phyloP scores from a whole-genome alignment of 176 grass and related monocot genomes.

The Themeda triandra region DNA sequence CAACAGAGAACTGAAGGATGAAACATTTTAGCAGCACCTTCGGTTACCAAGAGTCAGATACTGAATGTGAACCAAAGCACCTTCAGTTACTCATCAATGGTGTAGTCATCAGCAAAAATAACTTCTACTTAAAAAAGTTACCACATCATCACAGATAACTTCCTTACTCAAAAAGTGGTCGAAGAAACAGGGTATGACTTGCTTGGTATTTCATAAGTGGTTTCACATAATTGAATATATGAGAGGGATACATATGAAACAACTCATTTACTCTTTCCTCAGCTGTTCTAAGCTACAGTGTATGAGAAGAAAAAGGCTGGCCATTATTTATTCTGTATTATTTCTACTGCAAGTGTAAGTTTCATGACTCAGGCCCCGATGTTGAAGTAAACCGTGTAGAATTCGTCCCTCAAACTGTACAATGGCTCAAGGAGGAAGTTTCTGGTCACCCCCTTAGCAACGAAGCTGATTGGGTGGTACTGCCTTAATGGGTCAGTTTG shows the following conservation, averaged over 20 bases:
- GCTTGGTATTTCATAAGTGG: not conserved
- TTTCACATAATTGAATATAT: not conserved
- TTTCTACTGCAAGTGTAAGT: constrained; percentile 16
- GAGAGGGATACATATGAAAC: constrained; percentile 1
- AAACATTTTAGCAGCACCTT: constrained; percentile 5
- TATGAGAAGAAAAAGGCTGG: not conserved
- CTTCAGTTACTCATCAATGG: not conserved
- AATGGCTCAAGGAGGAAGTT: constrained; percentile 83
- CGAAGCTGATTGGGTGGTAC: constrained; percentile 73
- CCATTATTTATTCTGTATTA: constrained; percentile 34
- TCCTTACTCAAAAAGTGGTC: not conserved
- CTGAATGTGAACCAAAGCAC: not conserved
- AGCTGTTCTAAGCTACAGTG: constrained; percentile 16
- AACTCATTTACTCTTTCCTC: not conserved
- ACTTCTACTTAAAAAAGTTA: not conserved
- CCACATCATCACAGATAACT: not conserved
- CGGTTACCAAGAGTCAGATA: not conserved
- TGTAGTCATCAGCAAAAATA: not conserved
- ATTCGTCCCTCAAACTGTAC: constrained; percentile 73
- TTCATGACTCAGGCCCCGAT: constrained; percentile 44
- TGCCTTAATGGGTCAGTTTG: constrained; percentile 41
- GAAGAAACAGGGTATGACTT: not conserved
- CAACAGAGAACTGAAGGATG: not conserved
- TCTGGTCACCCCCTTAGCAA: constrained; percentile 56
- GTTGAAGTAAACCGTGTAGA: constrained; percentile 87